Evolutionary conservation across 352 stramenopile species (phyloP).

Genomic region (Phytophthora megakarya): DNA sequence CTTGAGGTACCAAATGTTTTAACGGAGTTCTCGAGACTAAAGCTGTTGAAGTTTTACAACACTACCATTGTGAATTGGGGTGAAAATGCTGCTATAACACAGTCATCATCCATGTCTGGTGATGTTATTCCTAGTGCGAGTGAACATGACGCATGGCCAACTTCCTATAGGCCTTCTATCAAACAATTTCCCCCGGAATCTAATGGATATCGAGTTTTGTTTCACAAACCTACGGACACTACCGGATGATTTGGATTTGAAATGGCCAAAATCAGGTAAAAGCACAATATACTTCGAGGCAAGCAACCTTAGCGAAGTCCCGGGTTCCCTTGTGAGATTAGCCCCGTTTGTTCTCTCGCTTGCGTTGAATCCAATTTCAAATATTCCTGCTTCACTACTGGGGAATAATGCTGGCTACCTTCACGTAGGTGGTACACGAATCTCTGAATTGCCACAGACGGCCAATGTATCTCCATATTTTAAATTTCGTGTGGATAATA

Average conservation of each 20-base stretch:
- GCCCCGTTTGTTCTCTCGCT: conserved; percentile 12
- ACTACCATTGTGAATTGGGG: conserved; percentile 36
- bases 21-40: conserved; percentile 36
- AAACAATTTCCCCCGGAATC: conserved; percentile 28
- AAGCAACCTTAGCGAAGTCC: conserved; percentile 9
- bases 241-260: conserved; percentile 37
- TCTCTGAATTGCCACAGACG: conserved; percentile 14
- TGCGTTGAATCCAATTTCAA: conserved; percentile 22
- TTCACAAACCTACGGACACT: conserved; percentile 38
- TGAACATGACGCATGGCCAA: conserved; percentile 31
- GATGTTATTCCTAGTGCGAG: conserved; percentile 41
- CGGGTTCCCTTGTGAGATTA: conserved; percentile 8
- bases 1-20: conserved; percentile 41
- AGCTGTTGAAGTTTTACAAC: conserved; percentile 44
- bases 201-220: conserved; percentile 43
- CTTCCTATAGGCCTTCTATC: conserved; percentile 40
- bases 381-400: conserved; percentile 3
- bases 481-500: conserved; percentile 21
- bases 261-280: conserved; percentile 33
- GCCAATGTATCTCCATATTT: not conserved
- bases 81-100: conserved; percentile 29
- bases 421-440: conserved; percentile 19
- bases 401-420: conserved; percentile 1
- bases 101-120: conserved; percentile 35
- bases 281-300: conserved; percentile 22